Percentiles rank a stretch among this genome's conserved stretches.
phyloP scores from a whole-genome alignment of 164 flowering plant species.

The Euptelea pleiosperma region DNA sequence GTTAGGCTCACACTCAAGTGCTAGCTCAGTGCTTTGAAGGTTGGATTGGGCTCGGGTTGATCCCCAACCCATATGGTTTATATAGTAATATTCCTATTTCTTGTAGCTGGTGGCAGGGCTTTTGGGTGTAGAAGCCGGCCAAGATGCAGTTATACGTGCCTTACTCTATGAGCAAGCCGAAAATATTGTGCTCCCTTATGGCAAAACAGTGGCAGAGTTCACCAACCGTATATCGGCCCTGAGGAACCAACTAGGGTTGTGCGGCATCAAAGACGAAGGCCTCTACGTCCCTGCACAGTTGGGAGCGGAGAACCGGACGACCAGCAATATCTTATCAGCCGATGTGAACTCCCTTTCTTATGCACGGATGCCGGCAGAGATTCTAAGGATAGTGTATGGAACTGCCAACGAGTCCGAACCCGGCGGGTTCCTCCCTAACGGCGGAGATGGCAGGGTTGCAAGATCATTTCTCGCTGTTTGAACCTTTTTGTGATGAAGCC shows the following conservation, averaged over 20 bases:
- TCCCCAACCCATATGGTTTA: too few relatives aligned
- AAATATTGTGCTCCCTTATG: constrained; percentile 12
- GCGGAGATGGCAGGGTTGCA: constrained; percentile 36
- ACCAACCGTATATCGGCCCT: constrained; percentile 13
- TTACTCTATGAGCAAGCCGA: constrained; percentile 15
- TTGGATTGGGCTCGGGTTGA: too few relatives aligned
- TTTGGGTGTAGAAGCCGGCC: constrained; percentile 21
- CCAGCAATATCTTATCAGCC: constrained; percentile 12
- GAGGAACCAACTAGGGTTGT: constrained; percentile 13
- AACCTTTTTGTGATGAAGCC: too few relatives aligned
- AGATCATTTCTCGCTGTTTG: constrained; percentile 19
- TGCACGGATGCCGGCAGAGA: constrained; percentile 10
- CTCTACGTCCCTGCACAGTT: constrained; percentile 15
- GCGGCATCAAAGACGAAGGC: constrained; percentile 26
- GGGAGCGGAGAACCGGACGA: constrained; percentile 19
- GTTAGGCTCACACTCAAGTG: too few relatives aligned
- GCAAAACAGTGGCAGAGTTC: constrained; percentile 20
- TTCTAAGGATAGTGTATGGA: constrained; percentile 15
- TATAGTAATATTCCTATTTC: neutral
- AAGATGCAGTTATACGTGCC: constrained; percentile 22
- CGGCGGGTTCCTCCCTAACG: constrained; percentile 35
- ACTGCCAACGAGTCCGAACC: constrained; percentile 26
- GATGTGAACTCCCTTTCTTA: constrained; percentile 10
- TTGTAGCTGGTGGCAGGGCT: constrained; percentile 23
- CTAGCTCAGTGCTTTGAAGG: too few relatives aligned